Base-by-base conservation (phyloP, 2,329 filamentous ascomycete genomes). In the Cordyceps farinosa region DNA sequence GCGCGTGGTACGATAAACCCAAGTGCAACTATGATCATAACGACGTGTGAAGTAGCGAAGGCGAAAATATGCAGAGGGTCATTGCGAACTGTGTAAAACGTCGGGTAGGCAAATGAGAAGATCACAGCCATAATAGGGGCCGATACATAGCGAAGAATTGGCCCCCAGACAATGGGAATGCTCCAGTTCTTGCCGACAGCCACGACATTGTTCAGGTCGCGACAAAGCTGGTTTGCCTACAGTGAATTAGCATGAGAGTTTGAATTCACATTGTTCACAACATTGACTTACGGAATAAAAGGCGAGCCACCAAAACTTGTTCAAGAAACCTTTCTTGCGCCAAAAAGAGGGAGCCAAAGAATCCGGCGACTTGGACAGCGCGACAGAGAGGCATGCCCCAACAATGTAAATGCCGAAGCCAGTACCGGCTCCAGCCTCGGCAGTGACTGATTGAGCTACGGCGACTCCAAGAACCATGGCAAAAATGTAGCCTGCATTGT, bases 191-290 rank as follows among this genome's bases (percentile, higher is more conserved):
- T 78, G 13, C 78, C 76, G 1, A 71, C 72, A 0, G 78, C 78
- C 36, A 84, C 77, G 8, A 80, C 77, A 4, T 74, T 62, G 65
- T 84, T 84, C 5, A 84, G 77, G 64, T 84, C 82, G 7, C 75
- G 77, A 22, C 78, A 76, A 17, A 84, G 72, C 73, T 84, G 82
- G 66, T 83, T 81, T 57, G 80, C 80, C 79, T 82, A 59, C 51
- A 22, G 55, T 5, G 7, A 15, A 32, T 62, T 57, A 60, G 68
- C 22, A 65, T 53, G 15, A 1, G 15, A 38, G 22, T 2, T 40
- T 8, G 1, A 34, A 0, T 5, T 1, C 47, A 1, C 10, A 1
- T 1, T 1, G 1, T 8, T 13, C 1, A 10, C 22, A 7, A 3
- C 10, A 2, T 13, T 13, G 42, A 68, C 79, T 72, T 76, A 83